Base-by-base conservation (phyloP, 2,329 filamentous ascomycete genomes). In the Huntiella moniliformis region DNA sequence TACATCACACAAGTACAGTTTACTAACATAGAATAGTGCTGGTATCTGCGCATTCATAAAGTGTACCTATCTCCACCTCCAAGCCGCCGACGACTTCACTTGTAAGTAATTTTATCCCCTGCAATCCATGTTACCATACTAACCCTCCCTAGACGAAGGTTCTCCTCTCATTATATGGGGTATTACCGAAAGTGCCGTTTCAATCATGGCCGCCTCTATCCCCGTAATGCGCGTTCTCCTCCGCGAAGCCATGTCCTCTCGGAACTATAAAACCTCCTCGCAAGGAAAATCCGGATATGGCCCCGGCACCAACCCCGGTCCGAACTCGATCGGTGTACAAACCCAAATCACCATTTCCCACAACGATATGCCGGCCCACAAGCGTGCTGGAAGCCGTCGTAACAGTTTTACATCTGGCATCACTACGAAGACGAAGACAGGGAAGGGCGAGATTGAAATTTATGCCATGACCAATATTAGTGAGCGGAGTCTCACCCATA, bases 131-230 rank as follows among this genome's bases (percentile, higher is more conserved):
- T 7, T 15, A 12, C 22, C 7, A 8, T 1, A 37, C 42, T 37
- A 38, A 44, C 34, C 5, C 4, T 44, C 3, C 17, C 4, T 17
- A 44, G 42, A 50, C 31, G 12, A 42, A 16, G 45, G 49, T 4
- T 12, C 31, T n/a, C 36, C 32, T 40, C 46, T 53, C 12, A 36
- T 51, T 38, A 49, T 52, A 18, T 54, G 51, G 51, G 50, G 46
- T 7, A 39, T 46, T 8, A 44, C 49, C 32, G 53, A 54, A 38
- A 41, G 46, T 13, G 12, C 51, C 15, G 40, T 48, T 10, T 52
- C 53, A 33, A 50, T 54, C 31, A 51, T 54, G 44, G 53, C 53
- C 22, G 49, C 53, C 22, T 28, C 22, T 8, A 28, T 28, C 22
- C 22, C 22, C 22, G 22, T 28, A 8, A 28, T 28, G 22, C 53